Percentiles rank a stretch among this genome's conserved stretches.
phyloP scores from a whole-genome alignment of 768 basidiomycete species.

The Chalciporus sphaerocephalus region DNA sequence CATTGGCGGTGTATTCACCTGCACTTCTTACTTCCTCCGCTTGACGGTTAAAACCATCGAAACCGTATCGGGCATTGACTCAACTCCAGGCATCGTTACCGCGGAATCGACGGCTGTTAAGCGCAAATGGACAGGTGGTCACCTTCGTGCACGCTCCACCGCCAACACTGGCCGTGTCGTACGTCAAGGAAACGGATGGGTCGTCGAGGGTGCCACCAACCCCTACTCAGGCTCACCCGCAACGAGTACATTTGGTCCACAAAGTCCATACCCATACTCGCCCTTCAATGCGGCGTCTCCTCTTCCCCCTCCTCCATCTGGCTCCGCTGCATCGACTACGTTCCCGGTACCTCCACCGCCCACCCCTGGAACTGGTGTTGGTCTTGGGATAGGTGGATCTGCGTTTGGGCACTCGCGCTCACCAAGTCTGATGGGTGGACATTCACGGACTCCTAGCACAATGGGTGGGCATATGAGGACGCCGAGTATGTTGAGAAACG shows the following conservation, averaged over 20 bases:
- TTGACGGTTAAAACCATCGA: slow-evolving; percentile 61
- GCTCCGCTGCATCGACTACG: slow-evolving; percentile 28
- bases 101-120: slow-evolving; percentile 62
- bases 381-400: slow-evolving; percentile 28
- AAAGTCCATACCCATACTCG: slow-evolving; percentile 29
- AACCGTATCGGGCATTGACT: slow-evolving; percentile 53
- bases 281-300: slow-evolving; percentile 26
- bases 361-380: slow-evolving; percentile 16
- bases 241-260: slow-evolving; percentile 24
- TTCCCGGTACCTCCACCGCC: slow-evolving; percentile 24
- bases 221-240: slow-evolving; percentile 37
- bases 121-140: slow-evolving; percentile 64
- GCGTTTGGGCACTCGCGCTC: slow-evolving; percentile 16
- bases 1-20: slow-evolving; percentile 86
- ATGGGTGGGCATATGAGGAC: slow-evolving; percentile 9
- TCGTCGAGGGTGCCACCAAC: slow-evolving; percentile 45
- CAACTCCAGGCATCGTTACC: slow-evolving; percentile 54
- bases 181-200: slow-evolving; percentile 58
- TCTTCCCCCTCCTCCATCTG: neutral
- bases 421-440: slow-evolving; percentile 15
- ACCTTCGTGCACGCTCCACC: slow-evolving; percentile 54
- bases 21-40: slow-evolving; percentile 71
- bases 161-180: slow-evolving; percentile 37
- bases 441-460: slow-evolving; percentile 22
- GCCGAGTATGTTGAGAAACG: slow-evolving; percentile 5